A percentile compares a stretch with the other conserved stretches of the same genome.
These are phyloP conservation scores for Seiridium cupressi DNA, from an alignment of 2,329 filamentous ascomycete species.

Conservation along the genomic window DNA sequence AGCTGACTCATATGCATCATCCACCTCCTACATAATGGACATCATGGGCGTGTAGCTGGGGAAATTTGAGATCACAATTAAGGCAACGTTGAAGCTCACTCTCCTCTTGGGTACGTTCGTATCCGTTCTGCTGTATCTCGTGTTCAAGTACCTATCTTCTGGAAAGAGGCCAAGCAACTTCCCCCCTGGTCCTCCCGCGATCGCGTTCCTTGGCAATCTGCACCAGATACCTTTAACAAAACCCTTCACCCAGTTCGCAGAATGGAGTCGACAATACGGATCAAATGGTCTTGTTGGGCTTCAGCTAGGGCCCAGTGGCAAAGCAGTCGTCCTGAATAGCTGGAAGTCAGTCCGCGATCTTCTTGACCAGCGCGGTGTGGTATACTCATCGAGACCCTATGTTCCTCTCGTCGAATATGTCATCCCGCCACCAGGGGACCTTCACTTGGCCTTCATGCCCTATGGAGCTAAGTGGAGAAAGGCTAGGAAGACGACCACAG, in stretches of 20 bases:
- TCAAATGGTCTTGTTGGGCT: constrained; percentile 18
- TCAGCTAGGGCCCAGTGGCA: constrained; percentile 14
- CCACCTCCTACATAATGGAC: not conserved
- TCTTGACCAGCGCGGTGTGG: constrained; percentile 17
- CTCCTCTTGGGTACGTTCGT: not conserved
- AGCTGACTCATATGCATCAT: not conserved
- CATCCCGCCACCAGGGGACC: constrained; percentile 15
- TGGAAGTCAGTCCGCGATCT: constrained; percentile 19
- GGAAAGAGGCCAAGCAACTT: constrained; percentile 7
- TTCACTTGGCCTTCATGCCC: constrained; percentile 15
- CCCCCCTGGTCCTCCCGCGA: constrained; percentile 16
- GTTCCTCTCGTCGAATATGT: constrained; percentile 12
- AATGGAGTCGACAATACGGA: constrained; percentile 13
- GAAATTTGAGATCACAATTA: not conserved
- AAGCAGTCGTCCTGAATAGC: constrained; percentile 18
- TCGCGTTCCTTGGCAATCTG: constrained; percentile 19
- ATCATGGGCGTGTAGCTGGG: not conserved
- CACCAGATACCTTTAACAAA: constrained; percentile 18
- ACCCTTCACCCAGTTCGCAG: constrained; percentile 15
- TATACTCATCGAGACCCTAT: constrained; percentile 19
- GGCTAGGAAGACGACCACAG: constrained; percentile 15
- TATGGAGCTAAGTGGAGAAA: constrained; percentile 19
- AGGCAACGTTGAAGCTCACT: not conserved
- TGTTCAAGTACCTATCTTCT: not conserved
- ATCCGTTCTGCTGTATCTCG: not conserved